Conservation (phyloP, 257 asterid species). For the Penstemon eatonii region DNA sequence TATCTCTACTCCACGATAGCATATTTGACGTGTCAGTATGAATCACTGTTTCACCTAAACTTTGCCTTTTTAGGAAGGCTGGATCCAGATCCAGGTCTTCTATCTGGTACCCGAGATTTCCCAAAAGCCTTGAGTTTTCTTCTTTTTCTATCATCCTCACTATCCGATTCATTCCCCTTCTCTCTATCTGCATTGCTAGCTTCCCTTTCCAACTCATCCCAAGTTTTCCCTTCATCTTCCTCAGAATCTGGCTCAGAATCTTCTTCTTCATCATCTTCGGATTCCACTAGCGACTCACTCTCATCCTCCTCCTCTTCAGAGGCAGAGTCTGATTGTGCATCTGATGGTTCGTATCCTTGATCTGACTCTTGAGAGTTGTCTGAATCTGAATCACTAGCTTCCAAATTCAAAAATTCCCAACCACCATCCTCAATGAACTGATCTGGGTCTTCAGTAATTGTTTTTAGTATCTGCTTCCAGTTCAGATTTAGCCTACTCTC, state of each 20-base stretch:
- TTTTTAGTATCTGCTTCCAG: constrained; percentile 68
- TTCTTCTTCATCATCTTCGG: constrained; percentile 65
- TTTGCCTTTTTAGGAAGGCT: constrained; percentile 49
- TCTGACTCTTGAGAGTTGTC: constrained; percentile 64
- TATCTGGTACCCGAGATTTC: constrained; percentile 58
- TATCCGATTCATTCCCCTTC: constrained; percentile 70
- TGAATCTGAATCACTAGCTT: constrained; percentile 67
- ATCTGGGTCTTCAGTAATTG: constrained; percentile 65
- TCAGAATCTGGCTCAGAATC: constrained; percentile 49
- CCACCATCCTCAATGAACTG: constrained; percentile 69
- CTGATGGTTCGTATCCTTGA: constrained; percentile 71
- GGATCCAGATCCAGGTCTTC: constrained; percentile 40
- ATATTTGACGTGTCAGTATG: not conserved
- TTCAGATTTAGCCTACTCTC: constrained; percentile 83
- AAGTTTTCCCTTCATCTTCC: constrained; percentile 75
- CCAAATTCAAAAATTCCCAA: constrained; percentile 83
- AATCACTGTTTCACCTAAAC: constrained; percentile 43
- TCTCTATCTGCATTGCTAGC: constrained; percentile 72
- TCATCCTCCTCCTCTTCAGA: constrained; percentile 66
- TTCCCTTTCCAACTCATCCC: constrained; percentile 87
- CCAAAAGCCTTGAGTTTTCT: constrained; percentile 59
- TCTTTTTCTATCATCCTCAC: constrained; percentile 71
- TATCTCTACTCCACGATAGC: not conserved
- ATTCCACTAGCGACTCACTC: constrained; percentile 67
- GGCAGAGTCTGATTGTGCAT: constrained; percentile 65